phyloP scores from a whole-genome alignment of 805 yeast species.

The Starmerella apicola region DNA sequence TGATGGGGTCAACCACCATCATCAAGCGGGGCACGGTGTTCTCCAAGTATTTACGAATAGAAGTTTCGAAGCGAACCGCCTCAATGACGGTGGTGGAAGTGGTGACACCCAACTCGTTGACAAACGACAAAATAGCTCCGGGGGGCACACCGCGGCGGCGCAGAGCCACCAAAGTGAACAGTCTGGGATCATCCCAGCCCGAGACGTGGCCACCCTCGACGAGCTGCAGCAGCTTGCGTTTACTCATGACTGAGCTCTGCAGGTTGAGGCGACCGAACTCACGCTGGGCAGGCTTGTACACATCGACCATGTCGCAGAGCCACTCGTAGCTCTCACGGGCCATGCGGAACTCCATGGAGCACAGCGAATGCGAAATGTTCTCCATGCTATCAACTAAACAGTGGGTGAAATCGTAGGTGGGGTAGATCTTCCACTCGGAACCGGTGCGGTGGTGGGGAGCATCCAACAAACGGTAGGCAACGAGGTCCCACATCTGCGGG shows the following conservation, averaged over 20 bases:
- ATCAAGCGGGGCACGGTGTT: slow-evolving; percentile 86
- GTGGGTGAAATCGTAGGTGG: slow-evolving; percentile 98
- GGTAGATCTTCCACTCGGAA: slow-evolving; percentile 92
- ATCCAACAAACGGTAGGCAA: slow-evolving; percentile 87
- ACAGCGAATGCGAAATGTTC: slow-evolving; percentile 87
- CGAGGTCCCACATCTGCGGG: slow-evolving; percentile 99
- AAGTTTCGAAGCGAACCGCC: slow-evolving; percentile 73
- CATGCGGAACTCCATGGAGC: slow-evolving; percentile 88
- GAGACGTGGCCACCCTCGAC: slow-evolving; percentile 73
- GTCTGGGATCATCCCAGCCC: slow-evolving; percentile 98
- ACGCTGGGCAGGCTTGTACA: slow-evolving; percentile 96
- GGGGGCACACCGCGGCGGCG: slow-evolving; percentile 98
- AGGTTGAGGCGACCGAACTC: slow-evolving; percentile 94
- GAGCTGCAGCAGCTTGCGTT: slow-evolving; percentile 88
- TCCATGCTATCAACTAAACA: slow-evolving; percentile 97
- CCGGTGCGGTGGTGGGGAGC: slow-evolving; percentile 96
- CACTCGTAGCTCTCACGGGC: slow-evolving; percentile 95
- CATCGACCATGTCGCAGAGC: slow-evolving; percentile 91
- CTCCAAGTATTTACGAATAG: slow-evolving; percentile 79
- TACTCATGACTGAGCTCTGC: slow-evolving; percentile 87
- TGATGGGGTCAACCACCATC: slow-evolving; percentile 82
- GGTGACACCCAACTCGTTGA: slow-evolving; percentile 93
- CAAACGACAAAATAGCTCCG: slow-evolving; percentile 86
- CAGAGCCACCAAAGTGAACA: slow-evolving; percentile 86
- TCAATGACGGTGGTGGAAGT: slow-evolving; percentile 88